Base-by-base conservation (phyloP, 345 rosid genomes). In the Nephelium lappaceum region DNA sequence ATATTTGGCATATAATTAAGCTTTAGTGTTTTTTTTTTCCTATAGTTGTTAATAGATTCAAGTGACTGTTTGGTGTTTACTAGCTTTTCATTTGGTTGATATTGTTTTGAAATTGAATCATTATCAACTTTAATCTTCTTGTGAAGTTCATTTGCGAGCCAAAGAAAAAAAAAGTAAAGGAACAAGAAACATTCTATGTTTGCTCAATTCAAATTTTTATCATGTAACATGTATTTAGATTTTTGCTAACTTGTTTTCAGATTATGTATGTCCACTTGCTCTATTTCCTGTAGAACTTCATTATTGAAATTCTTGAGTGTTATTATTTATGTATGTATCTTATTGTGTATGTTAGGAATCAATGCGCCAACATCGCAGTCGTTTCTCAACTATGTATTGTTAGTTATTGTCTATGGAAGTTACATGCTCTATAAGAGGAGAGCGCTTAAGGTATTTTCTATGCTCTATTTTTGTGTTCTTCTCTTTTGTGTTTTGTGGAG, bases 321-420 rank as follows among this genome's bases (percentile, higher is more conserved):
- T 49, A 14, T 24, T 45, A 43, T 62, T 63, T 12, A 41, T 39
- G 31, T 8, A 14, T 36, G 19, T 27, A 0, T 69, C 38, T 49
- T 45, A 11, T 45, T 38, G 14, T 71, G 49, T 60, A 15, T 74
- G 2, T 42, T 74, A 87, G 88, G 90, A 71, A 81, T 85, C 57
- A 87, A 87, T 76, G 90, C 85, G 19, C 90, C 90, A 31, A 85
- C 88, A 60, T 87, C 90, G 18, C 90, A 87, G 64, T 85, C 90
- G 19, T 85, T 87, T 81, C 73, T 87, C 11, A 87, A 87, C 79
- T 85, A 87, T 67, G 83, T 87, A 51, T 64, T 87, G 14, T 75
- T 87, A 75, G 88, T 84, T 69, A 61, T 83, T 75, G 66, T 87
- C 53, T 87, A 83, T 78, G 88, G 90, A 67, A 73, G 83, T 77